These are phyloP conservation scores for Pholiota conissans DNA, from an alignment of 768 basidiomycete genomes.

Conservation along the genomic window DNA sequence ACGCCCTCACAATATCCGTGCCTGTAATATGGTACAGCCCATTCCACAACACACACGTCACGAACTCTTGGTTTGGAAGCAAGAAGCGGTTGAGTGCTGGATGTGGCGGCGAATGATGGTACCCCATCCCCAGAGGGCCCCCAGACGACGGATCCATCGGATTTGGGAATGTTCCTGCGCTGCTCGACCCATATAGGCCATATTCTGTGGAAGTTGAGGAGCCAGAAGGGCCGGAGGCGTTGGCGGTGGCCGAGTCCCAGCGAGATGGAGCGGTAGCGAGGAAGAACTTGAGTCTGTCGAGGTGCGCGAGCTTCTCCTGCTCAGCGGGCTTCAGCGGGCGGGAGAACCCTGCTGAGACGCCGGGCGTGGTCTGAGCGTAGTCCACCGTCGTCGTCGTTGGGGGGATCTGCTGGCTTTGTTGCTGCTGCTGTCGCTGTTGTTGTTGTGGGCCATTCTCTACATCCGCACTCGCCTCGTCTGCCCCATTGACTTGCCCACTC, in stretches of 20 bases:
- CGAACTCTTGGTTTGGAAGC: constrained; percentile 84
- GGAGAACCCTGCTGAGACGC: constrained; percentile 43
- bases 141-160: too few species aligned
- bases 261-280: constrained; percentile 81
- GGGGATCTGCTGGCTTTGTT: constrained; percentile 9
- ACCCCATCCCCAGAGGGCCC: constrained; percentile 9
- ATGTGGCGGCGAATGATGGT: constrained; percentile 52
- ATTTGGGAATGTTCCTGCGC: background rate
- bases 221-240: constrained; percentile 20
- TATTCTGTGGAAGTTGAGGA: constrained; percentile 4
- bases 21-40: constrained; percentile 94
- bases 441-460: constrained; percentile 2
- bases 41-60: constrained; percentile 91
- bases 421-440: constrained; percentile 10
- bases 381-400: background rate
- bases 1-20: constrained; percentile 92
- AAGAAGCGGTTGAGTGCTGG: constrained; percentile 84
- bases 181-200: background rate
- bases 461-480: constrained; percentile 6
- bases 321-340: constrained; percentile 65
- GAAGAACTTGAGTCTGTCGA: constrained; percentile 87
- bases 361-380: constrained; percentile 21
- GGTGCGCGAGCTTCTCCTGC: constrained; percentile 68
- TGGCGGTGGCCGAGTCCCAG: constrained; percentile 51
- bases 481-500: constrained; percentile 3